Evolutionary conservation across 345 rosid genomes (phyloP).

Genomic region (Gossypium longicalyx): DNA sequence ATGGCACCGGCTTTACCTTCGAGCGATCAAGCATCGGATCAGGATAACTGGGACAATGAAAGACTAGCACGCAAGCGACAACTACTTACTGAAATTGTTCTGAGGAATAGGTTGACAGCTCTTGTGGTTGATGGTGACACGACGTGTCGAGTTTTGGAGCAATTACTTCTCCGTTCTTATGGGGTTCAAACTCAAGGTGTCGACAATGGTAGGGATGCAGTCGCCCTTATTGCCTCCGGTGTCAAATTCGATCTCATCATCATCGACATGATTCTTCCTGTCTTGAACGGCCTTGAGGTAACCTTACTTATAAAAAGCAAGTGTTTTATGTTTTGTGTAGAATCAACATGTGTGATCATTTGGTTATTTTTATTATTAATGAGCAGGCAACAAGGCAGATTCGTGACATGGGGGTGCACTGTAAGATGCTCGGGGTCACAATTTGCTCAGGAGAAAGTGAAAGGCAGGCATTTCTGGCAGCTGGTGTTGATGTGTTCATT

Average conservation of each 20-base stretch:
- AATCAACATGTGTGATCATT: not conserved
- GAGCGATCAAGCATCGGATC: not conserved
- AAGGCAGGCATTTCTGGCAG: conserved; percentile 10
- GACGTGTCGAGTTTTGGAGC: not conserved
- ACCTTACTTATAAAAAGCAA: not conserved
- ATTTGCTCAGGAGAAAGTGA: not conserved
- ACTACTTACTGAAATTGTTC: not conserved
- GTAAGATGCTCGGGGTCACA: conserved; percentile 8
- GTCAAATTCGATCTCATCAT: conserved; percentile 10
- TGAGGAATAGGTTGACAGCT: conserved; percentile 17
- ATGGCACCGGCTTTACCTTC: not conserved
- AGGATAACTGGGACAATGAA: not conserved
- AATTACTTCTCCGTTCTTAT: not conserved
- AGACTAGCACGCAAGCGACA: not conserved
- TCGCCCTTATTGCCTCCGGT: conserved; percentile 3
- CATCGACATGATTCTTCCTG: conserved; percentile 11
- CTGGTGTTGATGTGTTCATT: conserved; percentile 7
- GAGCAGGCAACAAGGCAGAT: conserved; percentile 12
- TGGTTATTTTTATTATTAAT: not conserved
- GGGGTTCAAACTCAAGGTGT: not conserved
- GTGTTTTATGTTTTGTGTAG: not conserved
- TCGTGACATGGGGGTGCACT: conserved; percentile 6
- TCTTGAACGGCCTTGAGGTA: conserved; percentile 19
- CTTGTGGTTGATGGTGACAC: conserved; percentile 16
- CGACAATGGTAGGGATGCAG: not conserved